Evolutionary conservation across 768 basidiomycete genomes (phyloP), one percentile per base, ranked within the genome.

Genomic region (Wakefieldia striispora): DNA sequence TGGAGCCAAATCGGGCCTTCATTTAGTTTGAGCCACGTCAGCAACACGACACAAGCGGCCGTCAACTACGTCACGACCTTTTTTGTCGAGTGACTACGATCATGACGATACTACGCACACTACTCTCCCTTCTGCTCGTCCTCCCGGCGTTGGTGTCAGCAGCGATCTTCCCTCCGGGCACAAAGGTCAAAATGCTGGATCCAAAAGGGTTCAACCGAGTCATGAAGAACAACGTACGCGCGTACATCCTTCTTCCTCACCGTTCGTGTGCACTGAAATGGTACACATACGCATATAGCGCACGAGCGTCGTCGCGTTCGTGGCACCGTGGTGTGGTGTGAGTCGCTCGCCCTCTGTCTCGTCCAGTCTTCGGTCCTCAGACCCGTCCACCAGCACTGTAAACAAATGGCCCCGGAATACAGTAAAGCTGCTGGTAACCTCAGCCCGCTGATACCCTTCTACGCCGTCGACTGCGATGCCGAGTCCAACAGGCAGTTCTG

Each of bases 281-380:
- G n/a, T 24, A 5, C 10, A 27, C 17, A 16, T 26, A 46, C 17
- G 7, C 11, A 33, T 40, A 10, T 57, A 91, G 90, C 73, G 79
- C 70, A 87, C 90, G 27, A 81, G 76, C 53, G 67, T 94, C 62
- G 85, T 95, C 16, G 94, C 91, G 2, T 97, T 95, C 63, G 87
- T 94, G 12, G 94, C 94, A n/a, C 89, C 92, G 4, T 95, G 93
- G 94, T 93, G 89, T 62, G 89, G 88, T 56, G 88, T 90, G 66
- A 64, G 86, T 56, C 33, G 29, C 9, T n/a, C 21, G 10, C 41
- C 19, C 21, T 43, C 2, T 37, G 6, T 20, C 31, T 21, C 14
- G 5, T 19, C 4, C 27, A 11, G 14, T 9, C 17, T 24, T 33
- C 43, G 34, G 13, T 9, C 7, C 36, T 9, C 10, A 16, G 14